Evolutionary conservation across 2,329 filamentous ascomycete species (phyloP).

Genomic region (Stromatinia cepivora): DNA sequence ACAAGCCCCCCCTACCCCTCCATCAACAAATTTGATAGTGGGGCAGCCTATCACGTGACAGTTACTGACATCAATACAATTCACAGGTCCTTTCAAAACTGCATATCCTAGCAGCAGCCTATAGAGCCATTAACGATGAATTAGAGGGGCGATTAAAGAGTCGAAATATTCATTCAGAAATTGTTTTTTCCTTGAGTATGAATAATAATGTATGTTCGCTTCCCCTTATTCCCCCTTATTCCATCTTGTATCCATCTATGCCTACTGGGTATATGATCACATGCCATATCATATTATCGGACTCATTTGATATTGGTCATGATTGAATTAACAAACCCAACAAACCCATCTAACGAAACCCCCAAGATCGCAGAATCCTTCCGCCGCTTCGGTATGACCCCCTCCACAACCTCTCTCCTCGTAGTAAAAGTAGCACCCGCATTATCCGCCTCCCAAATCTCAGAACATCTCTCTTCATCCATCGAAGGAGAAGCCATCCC

Average conservation of each 20-base stretch:
- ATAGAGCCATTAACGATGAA: constrained; percentile 51
- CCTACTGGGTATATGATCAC: neutral
- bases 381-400: constrained; percentile 79
- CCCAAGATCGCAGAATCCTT: constrained; percentile 86
- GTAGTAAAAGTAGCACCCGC: constrained; percentile 73
- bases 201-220: constrained; percentile 52
- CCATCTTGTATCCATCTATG: neutral
- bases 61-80: no score
- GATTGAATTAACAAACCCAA: accelerated
- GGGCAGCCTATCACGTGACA: constrained; percentile 23
- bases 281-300: neutral
- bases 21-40: neutral
- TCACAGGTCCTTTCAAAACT: constrained; percentile 48
- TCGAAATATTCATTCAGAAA: constrained; percentile 56
- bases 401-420: constrained; percentile 66
- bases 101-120: constrained; percentile 52
- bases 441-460: constrained; percentile 50
- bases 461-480: constrained; percentile 58
- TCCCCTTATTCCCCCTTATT: constrained; percentile 17
- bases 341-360: neutral
- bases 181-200: constrained; percentile 54
- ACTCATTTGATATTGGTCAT: neutral
- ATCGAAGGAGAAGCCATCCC: constrained; percentile 61
- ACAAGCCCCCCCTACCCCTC: neutral
- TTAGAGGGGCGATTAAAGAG: constrained; percentile 47